These are phyloP conservation scores for Nicotiana tomentosiformis DNA, from an alignment of 257 asterid species.

Conservation along the genomic window DNA sequence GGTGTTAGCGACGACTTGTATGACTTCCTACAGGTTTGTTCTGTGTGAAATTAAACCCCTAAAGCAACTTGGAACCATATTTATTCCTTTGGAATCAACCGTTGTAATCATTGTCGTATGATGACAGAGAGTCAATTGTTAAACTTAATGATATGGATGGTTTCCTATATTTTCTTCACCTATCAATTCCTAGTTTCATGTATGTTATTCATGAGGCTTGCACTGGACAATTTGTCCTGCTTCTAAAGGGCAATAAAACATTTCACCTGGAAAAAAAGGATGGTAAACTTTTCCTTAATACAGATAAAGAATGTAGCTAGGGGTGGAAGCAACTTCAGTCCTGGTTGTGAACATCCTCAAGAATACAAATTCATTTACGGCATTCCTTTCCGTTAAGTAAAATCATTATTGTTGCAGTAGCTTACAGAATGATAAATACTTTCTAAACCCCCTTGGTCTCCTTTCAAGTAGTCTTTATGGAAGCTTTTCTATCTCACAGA, in stretches of 20 bases:
- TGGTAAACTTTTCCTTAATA: background rate
- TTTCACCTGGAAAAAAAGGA: background rate
- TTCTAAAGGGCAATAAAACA: background rate
- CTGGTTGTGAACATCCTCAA: background rate
- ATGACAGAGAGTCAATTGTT: background rate
- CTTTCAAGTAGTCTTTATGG: background rate
- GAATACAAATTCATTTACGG: background rate
- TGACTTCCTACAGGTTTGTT: conserved; percentile 82
- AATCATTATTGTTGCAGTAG: background rate
- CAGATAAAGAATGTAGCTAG: background rate
- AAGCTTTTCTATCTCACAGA: background rate
- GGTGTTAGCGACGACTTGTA: conserved; percentile 91
- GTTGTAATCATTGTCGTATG: background rate
- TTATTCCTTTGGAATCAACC: background rate
- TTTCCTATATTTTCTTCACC: conserved; percentile 4
- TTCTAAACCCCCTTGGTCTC: background rate
- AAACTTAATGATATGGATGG: background rate
- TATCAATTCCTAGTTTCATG: background rate
- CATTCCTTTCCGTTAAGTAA: background rate
- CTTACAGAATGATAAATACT: background rate
- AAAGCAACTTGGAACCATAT: background rate
- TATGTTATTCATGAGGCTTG: background rate
- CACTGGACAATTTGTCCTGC: background rate
- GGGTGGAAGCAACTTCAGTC: background rate
- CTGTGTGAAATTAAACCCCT: background rate